Percentiles rank a stretch among this genome's conserved stretches.
phyloP scores from a whole-genome alignment of 2,329 filamentous ascomycete genomes.

The Alternaria arborescens region DNA sequence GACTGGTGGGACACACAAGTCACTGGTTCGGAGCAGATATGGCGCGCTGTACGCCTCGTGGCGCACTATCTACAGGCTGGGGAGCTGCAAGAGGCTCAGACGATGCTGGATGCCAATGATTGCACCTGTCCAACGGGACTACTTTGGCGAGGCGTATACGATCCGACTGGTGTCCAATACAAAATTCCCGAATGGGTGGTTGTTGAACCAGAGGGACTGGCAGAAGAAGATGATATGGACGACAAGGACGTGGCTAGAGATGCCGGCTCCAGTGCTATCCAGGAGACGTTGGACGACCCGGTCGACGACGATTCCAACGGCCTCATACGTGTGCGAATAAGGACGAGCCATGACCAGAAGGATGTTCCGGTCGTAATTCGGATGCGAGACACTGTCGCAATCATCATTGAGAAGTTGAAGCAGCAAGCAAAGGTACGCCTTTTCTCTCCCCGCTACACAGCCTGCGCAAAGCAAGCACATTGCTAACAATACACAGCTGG shows the following conservation, averaged over 20 bases:
- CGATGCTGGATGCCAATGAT: conserved; percentile 79
- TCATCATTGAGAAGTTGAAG: conserved; percentile 68
- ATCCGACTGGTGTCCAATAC: conserved; percentile 55
- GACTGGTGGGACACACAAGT: conserved; percentile 94
- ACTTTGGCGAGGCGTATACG: conserved; percentile 55
- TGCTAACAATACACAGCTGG: conserved; percentile 56
- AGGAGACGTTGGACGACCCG: conserved; percentile 41
- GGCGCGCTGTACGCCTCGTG: conserved; percentile 76
- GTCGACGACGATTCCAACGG: conserved; percentile 31
- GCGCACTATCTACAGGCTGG: conserved; percentile 71
- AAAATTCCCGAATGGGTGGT: conserved; percentile 57
- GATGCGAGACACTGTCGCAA: conserved; percentile 65
- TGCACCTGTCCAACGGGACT: conserved; percentile 56
- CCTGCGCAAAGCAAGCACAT: neutral
- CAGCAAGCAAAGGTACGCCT: conserved; percentile 69
- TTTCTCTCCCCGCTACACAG: neutral
- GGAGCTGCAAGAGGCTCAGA: conserved; percentile 69
- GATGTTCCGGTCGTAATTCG: conserved; percentile 50
- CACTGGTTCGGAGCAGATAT: conserved; percentile 78
- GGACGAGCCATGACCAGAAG: conserved; percentile 50
- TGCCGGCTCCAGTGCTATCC: neutral
- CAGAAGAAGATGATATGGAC: conserved; percentile 28
- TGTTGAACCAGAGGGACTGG: conserved; percentile 54
- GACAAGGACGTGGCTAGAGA: conserved; percentile 28
- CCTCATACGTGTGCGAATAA: conserved; percentile 43